These are phyloP conservation scores for Trichosporon ovoides DNA, from an alignment of 1,284 basidiomycete genomes.

Conservation along the genomic window DNA sequence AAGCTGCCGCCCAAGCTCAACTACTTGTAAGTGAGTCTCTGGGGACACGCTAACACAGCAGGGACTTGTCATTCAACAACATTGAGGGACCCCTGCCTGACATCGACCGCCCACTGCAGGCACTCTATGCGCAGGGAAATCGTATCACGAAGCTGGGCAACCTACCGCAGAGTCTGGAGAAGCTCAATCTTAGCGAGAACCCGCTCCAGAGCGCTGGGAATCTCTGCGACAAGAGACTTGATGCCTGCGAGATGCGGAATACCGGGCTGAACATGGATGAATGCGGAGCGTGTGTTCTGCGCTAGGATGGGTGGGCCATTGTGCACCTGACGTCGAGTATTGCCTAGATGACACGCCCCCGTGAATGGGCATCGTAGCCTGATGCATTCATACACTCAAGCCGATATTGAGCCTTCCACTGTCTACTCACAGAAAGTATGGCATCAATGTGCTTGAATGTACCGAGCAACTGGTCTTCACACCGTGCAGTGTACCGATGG, in stretches of 20 bases:
- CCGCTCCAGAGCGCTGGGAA: neutral
- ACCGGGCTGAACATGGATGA: neutral
- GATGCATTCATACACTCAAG: too few relatives aligned
- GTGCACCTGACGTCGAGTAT: too few relatives aligned
- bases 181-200: neutral
- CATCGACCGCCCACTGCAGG: constrained; percentile 27
- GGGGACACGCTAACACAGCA: constrained; percentile 7
- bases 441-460: too few relatives aligned
- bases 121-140: constrained; percentile 24
- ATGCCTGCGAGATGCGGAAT: neutral
- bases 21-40: neutral
- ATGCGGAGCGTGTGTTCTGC: neutral
- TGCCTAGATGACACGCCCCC: too few relatives aligned
- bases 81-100: constrained; percentile 33
- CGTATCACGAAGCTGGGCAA: neutral
- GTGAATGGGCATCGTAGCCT: too few relatives aligned
- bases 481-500: too few relatives aligned
- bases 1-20: neutral
- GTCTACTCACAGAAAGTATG: too few relatives aligned
- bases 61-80: constrained; percentile 43
- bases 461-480: too few relatives aligned
- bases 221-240: neutral
- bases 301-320: neutral
- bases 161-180: neutral
- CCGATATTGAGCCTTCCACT: too few relatives aligned